phyloP scores from a whole-genome alignment of 495 filamentous ascomycete species.

The Lasiosphaeria ovina region DNA sequence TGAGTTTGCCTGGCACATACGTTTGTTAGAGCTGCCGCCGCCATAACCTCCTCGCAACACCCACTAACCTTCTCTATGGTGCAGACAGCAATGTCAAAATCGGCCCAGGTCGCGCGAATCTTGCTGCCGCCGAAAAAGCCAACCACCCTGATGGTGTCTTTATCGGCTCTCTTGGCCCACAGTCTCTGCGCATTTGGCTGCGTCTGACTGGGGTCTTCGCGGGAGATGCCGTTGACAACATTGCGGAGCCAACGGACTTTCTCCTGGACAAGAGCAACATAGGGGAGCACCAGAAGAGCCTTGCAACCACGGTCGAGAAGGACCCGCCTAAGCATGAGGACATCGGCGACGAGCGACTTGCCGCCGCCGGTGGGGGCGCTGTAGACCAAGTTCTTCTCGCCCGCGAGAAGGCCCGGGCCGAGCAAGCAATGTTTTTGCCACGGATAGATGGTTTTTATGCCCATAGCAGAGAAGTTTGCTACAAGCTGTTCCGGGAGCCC shows the following conservation, averaged over 20 bases:
- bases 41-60: background rate
- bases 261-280: constrained; percentile 80
- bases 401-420: constrained; percentile 62
- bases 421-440: constrained; percentile 83
- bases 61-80: constrained; percentile 74
- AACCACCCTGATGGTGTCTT: constrained; percentile 57
- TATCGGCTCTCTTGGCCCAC: constrained; percentile 45
- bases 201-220: constrained; percentile 28
- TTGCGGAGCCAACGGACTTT: constrained; percentile 75
- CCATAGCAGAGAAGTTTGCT: constrained; percentile 60
- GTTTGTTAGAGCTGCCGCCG: constrained; percentile 17
- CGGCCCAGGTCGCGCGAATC: constrained; percentile 62
- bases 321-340: constrained; percentile 71
- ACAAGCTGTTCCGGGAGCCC: constrained; percentile 60
- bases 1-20: constrained; percentile 62
- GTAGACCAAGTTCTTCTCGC: constrained; percentile 72
- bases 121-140: constrained; percentile 76
- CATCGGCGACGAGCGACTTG: constrained; percentile 74
- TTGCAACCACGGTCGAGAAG: constrained; percentile 64
- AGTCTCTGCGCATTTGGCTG: constrained; percentile 25
- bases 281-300: constrained; percentile 76
- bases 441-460: constrained; percentile 69
- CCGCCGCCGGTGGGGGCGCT: constrained; percentile 83
- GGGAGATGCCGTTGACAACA: constrained; percentile 63
- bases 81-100: constrained; percentile 77